Percentiles rank a stretch among this genome's conserved stretches.
Evolutionary conservation across 305 asterid species (phyloP).

Genomic region (Fraxinus baroniana): DNA sequence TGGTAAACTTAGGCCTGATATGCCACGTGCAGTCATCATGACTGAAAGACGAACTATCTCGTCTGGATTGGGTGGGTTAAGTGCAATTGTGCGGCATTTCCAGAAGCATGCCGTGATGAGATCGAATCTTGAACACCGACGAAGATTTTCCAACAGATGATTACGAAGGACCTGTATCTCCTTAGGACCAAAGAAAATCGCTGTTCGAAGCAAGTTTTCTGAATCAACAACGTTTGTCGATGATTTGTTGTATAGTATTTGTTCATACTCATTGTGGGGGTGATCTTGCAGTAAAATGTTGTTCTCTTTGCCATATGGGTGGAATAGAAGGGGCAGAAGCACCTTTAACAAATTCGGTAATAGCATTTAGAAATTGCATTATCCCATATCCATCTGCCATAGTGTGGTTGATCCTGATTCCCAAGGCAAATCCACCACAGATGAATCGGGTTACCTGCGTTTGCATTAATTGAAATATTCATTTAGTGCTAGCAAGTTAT

Average conservation of each 20-base stretch:
- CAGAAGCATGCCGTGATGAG: conserved; percentile 23
- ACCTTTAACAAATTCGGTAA: conserved; percentile 1
- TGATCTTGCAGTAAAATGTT: not conserved
- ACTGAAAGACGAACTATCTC: conserved; percentile 3
- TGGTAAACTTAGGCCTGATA: conserved; percentile 1
- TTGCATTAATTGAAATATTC: not conserved
- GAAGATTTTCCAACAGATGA: not conserved
- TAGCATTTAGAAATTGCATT: not conserved
- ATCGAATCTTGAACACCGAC: not conserved
- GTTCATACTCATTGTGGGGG: not conserved
- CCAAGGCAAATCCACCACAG: conserved; percentile 11
- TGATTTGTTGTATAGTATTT: not conserved
- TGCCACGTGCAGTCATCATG: not conserved
- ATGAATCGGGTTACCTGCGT: conserved; percentile 20
- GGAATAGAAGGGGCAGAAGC: conserved; percentile 4
- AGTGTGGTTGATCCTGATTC: conserved; percentile 10
- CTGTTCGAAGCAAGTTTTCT: not conserved
- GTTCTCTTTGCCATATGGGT: conserved; percentile 13
- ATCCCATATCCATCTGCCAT: conserved; percentile 7
- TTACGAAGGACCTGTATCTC: conserved; percentile 5
- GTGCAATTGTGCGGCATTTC: conserved; percentile 27
- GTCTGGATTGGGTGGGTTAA: not conserved
- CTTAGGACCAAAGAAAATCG: conserved; percentile 1
- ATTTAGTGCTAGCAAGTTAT: too few species aligned
- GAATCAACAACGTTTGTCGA: not conserved